Evolutionary conservation across 306 rosid species (phyloP).

Genomic region (Carpinus viminea): DNA sequence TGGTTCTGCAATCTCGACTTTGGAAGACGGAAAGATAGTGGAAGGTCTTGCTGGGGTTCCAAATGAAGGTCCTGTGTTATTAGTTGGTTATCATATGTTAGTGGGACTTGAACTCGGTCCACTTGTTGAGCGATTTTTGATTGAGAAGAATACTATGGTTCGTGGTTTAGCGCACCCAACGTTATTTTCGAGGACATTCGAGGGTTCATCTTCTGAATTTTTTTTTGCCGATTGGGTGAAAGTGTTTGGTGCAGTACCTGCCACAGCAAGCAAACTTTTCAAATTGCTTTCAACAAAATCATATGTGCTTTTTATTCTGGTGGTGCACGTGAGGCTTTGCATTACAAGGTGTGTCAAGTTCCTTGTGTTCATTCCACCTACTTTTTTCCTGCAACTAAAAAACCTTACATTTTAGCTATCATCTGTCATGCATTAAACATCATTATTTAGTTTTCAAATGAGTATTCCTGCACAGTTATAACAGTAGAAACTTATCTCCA

Average conservation of each 20-base stretch:
- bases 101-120: constrained; percentile 67
- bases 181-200: constrained; percentile 32
- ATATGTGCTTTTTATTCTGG: constrained; percentile 92
- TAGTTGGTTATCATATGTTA: constrained; percentile 82
- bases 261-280: constrained; percentile 62
- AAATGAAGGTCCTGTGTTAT: constrained; percentile 80
- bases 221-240: constrained; percentile 50
- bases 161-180: constrained; percentile 83
- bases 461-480: not conserved
- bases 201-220: constrained; percentile 42
- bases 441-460: not conserved
- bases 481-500: not conserved
- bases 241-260: constrained; percentile 81
- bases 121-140: constrained; percentile 53
- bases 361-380: constrained; percentile 10
- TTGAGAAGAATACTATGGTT: constrained; percentile 60
- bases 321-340: constrained; percentile 94
- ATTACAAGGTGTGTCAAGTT: constrained; percentile 63
- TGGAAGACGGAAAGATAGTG: constrained; percentile 84
- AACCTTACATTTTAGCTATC: not conserved
- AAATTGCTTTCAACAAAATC: constrained; percentile 66
- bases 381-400: not conserved
- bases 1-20: constrained; percentile 77
- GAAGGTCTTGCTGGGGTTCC: constrained; percentile 90
- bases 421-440: not conserved